Percentiles rank a stretch among this genome's conserved stretches.
phyloP scores from a whole-genome alignment of 441 rosid genomes.

The Codiaeum variegatum region DNA sequence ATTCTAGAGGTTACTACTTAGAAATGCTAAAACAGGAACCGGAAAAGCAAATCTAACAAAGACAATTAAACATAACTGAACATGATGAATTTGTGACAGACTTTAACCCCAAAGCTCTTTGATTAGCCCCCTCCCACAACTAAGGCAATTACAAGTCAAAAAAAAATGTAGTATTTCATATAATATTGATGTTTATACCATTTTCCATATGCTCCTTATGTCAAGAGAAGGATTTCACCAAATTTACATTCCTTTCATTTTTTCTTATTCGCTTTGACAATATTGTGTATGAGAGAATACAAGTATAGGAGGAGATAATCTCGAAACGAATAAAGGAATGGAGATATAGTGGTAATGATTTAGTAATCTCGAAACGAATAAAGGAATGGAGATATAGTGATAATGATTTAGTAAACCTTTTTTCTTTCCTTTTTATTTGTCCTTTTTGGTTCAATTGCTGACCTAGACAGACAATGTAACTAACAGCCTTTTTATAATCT shows the following conservation, averaged over 20 bases:
- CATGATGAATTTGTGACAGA: neutral
- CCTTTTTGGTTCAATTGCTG: neutral
- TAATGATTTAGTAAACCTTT: neutral
- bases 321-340: neutral
- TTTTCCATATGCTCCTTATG: neutral
- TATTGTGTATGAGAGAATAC: neutral
- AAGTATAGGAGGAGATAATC: neutral
- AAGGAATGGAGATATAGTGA: neutral
- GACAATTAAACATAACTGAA: neutral
- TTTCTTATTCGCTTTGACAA: too few relatives aligned
- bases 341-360: neutral
- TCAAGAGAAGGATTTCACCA: neutral
- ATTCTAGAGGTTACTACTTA: neutral
- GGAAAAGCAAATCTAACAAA: neutral
- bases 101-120: neutral
- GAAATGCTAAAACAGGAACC: neutral
- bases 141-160: neutral
- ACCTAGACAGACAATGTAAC: too few relatives aligned
- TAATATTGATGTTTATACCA: neutral
- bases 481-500: neutral
- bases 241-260: too few relatives aligned
- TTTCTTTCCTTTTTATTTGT: neutral
- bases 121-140: neutral
- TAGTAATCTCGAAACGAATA: neutral
- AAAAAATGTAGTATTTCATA: neutral